Evolutionary conservation across 2,329 filamentous ascomycete genomes (phyloP), one percentile per base, ranked within the genome.

Genomic region (Nemania abortiva): DNA sequence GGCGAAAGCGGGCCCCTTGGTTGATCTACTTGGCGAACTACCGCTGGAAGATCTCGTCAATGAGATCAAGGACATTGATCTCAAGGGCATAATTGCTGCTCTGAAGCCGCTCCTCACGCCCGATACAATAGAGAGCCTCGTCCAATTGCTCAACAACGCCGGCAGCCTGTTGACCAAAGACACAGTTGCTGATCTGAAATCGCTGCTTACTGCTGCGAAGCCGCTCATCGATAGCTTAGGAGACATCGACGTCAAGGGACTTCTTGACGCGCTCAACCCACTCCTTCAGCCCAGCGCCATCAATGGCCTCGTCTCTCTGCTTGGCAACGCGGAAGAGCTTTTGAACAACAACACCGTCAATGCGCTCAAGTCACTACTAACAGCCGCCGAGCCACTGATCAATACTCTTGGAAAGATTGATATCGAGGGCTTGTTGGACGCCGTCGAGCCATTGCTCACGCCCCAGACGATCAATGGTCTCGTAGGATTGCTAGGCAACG

Each of bases 401-500:
- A 71, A 74, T 0, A 76, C 73, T 3, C 69, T 82, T 0, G 74
- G 75, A 34, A 75, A 79, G 60, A 69, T 82, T 4, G 78, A 83
- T 24, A 71, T 83, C 1, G 68, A 76, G 45, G 74, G 74, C 3
- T 63, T 82, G 0, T 58, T 82, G 0, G 74, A 81, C 10, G 76
- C 80, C 5, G 57, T 82, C 1, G 69, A 69, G 1, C 81, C 81
- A 4, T 74, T 83, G 0, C 69, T 83, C 13, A 79, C 73, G 1
- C 68, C 71, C 7, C 69, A 76, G 31, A 74, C 75, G 1, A 63
- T 79, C 31, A 71, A 77, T 45, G 73, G 74, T 31, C 56, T 83
- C 24, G 75, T 80, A 6, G 73, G 50, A 10, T 74, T 83, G 6
- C 70, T 83, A 2, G 74, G 72, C 27, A 82, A 82, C 24, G 82